Percentiles rank a stretch among this genome's conserved stretches.
phyloP scores from a whole-genome alignment of 2,329 filamentous ascomycete genomes.

The Cordyceps militaris region DNA sequence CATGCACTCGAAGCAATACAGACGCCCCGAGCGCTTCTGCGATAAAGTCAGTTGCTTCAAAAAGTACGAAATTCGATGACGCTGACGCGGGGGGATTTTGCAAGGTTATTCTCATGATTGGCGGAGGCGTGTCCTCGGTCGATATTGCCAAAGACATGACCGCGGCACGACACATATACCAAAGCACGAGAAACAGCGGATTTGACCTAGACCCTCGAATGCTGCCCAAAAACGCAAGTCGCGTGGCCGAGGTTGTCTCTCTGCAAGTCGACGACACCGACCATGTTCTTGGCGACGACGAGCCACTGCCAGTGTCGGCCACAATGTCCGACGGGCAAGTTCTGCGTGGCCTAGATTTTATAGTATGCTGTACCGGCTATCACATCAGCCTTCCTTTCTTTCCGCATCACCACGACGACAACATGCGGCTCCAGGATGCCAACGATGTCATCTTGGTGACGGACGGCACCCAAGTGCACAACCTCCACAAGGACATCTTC shows the following conservation, averaged over 20 bases:
- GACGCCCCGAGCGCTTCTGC: background rate
- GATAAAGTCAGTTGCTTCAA: background rate
- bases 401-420: conserved; percentile 35
- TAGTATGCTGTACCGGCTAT: background rate
- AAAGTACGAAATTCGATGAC: background rate
- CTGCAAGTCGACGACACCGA: conserved; percentile 27
- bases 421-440: conserved; percentile 36
- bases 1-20: background rate
- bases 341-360: conserved; percentile 46
- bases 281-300: conserved; percentile 17
- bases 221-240: conserved; percentile 45
- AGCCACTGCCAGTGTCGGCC: conserved; percentile 42
- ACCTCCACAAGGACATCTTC: conserved; percentile 64
- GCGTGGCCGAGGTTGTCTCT: conserved; percentile 43
- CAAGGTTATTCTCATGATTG: conserved; percentile 46
- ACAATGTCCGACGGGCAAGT: conserved; percentile 45
- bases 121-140: conserved; percentile 40
- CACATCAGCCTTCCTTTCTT: conserved; percentile 59
- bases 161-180: conserved; percentile 32
- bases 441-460: conserved; percentile 51
- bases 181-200: conserved; percentile 48
- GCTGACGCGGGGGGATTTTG: conserved; percentile 45
- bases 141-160: conserved; percentile 36
- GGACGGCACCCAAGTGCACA: conserved; percentile 57
- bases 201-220: conserved; percentile 50